These are phyloP conservation scores for Colletotrichum navitas DNA, from an alignment of 2,329 filamentous ascomycete species.

Conservation along the genomic window DNA sequence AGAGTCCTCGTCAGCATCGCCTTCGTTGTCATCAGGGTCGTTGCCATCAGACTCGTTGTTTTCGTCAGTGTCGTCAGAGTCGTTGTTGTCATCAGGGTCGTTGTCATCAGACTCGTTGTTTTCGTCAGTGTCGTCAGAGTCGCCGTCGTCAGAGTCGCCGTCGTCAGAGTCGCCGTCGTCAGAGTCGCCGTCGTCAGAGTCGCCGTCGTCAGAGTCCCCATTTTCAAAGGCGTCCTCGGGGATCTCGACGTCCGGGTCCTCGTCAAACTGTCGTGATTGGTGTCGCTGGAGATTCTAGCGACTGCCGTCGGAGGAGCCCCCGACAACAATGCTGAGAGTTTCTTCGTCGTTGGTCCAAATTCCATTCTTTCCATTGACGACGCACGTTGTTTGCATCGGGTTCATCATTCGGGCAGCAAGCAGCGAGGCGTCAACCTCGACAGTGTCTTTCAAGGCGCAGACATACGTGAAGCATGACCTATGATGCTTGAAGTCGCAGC, in stretches of 20 bases:
- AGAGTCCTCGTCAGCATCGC: background rate
- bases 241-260: background rate
- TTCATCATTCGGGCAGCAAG: conserved; percentile 35
- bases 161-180: background rate
- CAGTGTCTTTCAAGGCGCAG: conserved; percentile 1
- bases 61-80: background rate
- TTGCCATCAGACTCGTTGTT: background rate
- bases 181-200: background rate
- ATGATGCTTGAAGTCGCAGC: background rate
- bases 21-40: background rate
- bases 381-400: conserved; percentile 26
- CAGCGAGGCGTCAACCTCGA: conserved; percentile 9
- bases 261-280: background rate
- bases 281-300: background rate
- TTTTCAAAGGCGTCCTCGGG: background rate
- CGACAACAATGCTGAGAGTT: background rate
- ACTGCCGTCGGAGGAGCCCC: background rate
- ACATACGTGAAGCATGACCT: conserved; percentile 22
- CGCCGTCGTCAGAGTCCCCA: background rate
- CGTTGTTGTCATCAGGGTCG: background rate
- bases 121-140: background rate
- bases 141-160: background rate
- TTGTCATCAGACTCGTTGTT: background rate
- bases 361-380: conserved; percentile 28
- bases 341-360: conserved; percentile 19